These are phyloP conservation scores for Backusella luteola DNA, from an alignment of 192 early-diverging fungal species.

Conservation along the genomic window DNA sequence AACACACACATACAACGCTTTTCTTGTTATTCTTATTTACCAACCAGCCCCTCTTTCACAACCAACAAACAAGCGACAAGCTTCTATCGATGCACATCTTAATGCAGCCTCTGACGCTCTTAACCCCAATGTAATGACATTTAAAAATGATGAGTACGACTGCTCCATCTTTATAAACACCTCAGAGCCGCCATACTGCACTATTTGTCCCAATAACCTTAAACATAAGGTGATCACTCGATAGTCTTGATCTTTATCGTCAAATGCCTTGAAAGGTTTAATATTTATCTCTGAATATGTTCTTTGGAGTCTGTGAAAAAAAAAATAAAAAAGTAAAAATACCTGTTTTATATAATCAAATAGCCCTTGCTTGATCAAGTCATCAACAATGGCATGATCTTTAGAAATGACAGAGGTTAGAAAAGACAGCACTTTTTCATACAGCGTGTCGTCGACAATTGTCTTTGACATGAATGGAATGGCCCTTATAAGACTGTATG, in stretches of 20 bases:
- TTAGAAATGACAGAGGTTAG: conserved; percentile 8
- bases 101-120: conserved; percentile 18
- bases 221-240: conserved; percentile 26
- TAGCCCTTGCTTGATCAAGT: neutral
- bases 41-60: conserved; percentile 2
- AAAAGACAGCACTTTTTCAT: conserved; percentile 70
- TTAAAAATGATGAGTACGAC: neutral
- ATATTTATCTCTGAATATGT: neutral
- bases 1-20: neutral
- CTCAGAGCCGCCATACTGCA: neutral
- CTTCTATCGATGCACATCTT: conserved; percentile 25
- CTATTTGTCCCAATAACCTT: conserved; percentile 25
- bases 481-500: conserved; percentile 48
- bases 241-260: conserved; percentile 24
- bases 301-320: neutral
- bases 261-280: conserved; percentile 19
- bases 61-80: conserved; percentile 16
- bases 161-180: neutral
- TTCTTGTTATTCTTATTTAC: conserved; percentile 1
- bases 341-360: neutral
- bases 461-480: conserved; percentile 65
- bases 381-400: conserved; percentile 23
- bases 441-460: conserved; percentile 73
- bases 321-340: neutral
- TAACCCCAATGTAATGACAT: neutral